These are phyloP conservation scores for Phlegmacium glaucopus DNA, from an alignment of 768 basidiomycete genomes.

Conservation along the genomic window DNA sequence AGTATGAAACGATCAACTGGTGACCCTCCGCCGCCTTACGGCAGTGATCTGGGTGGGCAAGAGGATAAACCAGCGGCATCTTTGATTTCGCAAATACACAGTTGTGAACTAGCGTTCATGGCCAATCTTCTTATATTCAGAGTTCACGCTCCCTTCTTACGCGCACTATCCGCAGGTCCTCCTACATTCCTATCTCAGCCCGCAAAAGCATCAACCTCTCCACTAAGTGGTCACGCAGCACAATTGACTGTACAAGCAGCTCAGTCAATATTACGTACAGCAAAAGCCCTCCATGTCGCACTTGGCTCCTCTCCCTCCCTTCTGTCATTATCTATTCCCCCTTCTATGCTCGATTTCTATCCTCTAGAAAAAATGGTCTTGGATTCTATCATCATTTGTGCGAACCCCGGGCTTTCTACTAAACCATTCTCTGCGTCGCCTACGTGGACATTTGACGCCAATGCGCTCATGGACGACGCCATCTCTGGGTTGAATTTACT, in stretches of 20 bases:
- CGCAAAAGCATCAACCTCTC: background rate
- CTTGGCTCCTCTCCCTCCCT: slow-evolving; percentile 9
- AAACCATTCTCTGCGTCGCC: slow-evolving; percentile 10
- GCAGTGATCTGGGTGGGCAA: background rate
- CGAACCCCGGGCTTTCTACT: slow-evolving; percentile 54
- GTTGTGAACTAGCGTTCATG: slow-evolving; percentile 57
- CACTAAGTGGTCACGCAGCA: slow-evolving; percentile 23
- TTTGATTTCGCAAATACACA: slow-evolving; percentile 29
- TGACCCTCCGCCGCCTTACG: background rate
- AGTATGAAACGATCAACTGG: slow-evolving; percentile 30
- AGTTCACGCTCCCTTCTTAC: slow-evolving; percentile 66
- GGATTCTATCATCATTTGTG: slow-evolving; percentile 60
- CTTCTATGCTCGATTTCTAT: slow-evolving; percentile 20
- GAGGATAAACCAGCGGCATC: slow-evolving; percentile 12
- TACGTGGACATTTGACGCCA: background rate
- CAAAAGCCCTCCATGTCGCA: slow-evolving; percentile 38
- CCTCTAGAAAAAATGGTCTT: slow-evolving; percentile 60
- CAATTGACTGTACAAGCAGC: slow-evolving; percentile 63
- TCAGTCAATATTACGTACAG: slow-evolving; percentile 56
- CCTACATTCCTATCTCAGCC: background rate
- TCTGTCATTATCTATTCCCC: slow-evolving; percentile 4
- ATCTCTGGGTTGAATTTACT: slow-evolving; percentile 23
- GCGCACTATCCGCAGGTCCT: slow-evolving; percentile 10
- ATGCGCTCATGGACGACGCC: slow-evolving; percentile 22
- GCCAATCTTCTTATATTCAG: slow-evolving; percentile 61